A percentile compares a stretch with the other conserved stretches of the same genome.
These are phyloP conservation scores for Cutaneotrichosporon mucoides DNA, from an alignment of 1,284 basidiomycete genomes.

Conservation along the genomic window DNA sequence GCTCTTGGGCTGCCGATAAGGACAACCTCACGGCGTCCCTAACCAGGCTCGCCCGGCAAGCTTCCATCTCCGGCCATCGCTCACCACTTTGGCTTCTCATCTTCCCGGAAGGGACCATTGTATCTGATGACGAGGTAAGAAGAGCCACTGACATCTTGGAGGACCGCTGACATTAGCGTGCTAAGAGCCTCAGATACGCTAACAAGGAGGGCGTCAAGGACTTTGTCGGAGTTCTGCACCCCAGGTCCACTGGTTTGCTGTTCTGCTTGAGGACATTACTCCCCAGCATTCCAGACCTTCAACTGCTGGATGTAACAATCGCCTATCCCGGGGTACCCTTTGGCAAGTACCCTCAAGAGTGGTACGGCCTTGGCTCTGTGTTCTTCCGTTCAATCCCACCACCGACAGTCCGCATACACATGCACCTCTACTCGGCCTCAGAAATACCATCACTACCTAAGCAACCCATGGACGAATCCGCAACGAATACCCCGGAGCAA, in stretches of 20 bases:
- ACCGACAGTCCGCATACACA: constrained; percentile 79
- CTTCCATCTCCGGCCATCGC: constrained; percentile 59
- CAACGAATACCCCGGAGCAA: constrained; percentile 53
- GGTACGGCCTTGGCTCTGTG: constrained; percentile 72
- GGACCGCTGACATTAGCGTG: constrained; percentile 52
- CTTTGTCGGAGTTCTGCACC: constrained; percentile 72
- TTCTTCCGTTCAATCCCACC: constrained; percentile 79
- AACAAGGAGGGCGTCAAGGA: constrained; percentile 54
- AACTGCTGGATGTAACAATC: constrained; percentile 82
- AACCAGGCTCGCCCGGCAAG: constrained; percentile 49
- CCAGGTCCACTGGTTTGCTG: constrained; percentile 83
- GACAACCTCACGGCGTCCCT: constrained; percentile 54
- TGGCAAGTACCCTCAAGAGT: constrained; percentile 48
- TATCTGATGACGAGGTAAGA: constrained; percentile 61
- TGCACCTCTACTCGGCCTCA: constrained; percentile 59
- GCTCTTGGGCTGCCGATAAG: constrained; percentile 80
- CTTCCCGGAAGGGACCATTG: constrained; percentile 90
- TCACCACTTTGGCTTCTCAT: constrained; percentile 75
- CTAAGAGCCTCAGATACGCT: constrained; percentile 70
- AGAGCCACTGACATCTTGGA: background rate
- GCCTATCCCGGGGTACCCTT: constrained; percentile 72
- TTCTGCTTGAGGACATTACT: constrained; percentile 77
- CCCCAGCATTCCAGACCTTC: constrained; percentile 69
- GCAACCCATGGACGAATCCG: background rate
- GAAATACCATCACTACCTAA: constrained; percentile 29